Conservation (phyloP, 1,139 yeast genomes). For the Sugiyamaella grinbergsii region DNA sequence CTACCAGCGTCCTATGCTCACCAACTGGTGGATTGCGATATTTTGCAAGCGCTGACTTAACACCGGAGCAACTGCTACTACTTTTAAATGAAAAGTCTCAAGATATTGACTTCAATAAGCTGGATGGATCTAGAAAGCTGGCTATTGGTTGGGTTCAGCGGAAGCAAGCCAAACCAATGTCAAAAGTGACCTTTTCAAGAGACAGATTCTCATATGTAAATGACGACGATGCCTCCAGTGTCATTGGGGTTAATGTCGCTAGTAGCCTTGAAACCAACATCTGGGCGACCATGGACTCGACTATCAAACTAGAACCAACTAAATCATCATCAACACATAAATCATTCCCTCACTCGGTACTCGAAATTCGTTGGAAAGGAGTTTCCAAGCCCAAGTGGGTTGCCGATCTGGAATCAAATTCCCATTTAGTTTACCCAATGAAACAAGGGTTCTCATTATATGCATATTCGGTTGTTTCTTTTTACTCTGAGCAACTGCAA, state of each 20-base stretch:
- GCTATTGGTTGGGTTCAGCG: conserved; percentile 45
- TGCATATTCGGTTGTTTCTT: conserved; percentile 39
- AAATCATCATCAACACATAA: conserved; percentile 20
- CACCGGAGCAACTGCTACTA: conserved; percentile 37
- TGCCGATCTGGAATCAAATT: conserved; percentile 40
- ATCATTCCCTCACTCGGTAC: conserved; percentile 51
- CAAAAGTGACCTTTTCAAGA: conserved; percentile 36
- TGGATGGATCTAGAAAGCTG: conserved; percentile 36
- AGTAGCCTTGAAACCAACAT: conserved; percentile 25
- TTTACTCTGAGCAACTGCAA: conserved; percentile 38
- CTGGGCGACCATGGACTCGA: conserved; percentile 51
- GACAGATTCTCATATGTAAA: conserved; percentile 36
- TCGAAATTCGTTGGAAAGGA: conserved; percentile 51
- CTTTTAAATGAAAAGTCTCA: conserved; percentile 34
- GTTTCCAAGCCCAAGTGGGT: conserved; percentile 45
- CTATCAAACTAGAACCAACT: conserved; percentile 47
- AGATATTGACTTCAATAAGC: conserved; percentile 24
- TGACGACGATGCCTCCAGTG: conserved; percentile 21
- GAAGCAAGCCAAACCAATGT: conserved; percentile 37
- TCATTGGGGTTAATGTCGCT: conserved; percentile 4
- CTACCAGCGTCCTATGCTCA: conserved; percentile 44
- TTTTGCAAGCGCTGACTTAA: conserved; percentile 45
- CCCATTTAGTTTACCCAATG: conserved; percentile 44
- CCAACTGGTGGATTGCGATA: conserved; percentile 58
- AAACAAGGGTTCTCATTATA: conserved; percentile 41